A percentile compares a stretch with the other conserved stretches of the same genome.
Evolutionary conservation across 345 rosid genomes (phyloP).

Genomic region (Citrus sinensis): DNA sequence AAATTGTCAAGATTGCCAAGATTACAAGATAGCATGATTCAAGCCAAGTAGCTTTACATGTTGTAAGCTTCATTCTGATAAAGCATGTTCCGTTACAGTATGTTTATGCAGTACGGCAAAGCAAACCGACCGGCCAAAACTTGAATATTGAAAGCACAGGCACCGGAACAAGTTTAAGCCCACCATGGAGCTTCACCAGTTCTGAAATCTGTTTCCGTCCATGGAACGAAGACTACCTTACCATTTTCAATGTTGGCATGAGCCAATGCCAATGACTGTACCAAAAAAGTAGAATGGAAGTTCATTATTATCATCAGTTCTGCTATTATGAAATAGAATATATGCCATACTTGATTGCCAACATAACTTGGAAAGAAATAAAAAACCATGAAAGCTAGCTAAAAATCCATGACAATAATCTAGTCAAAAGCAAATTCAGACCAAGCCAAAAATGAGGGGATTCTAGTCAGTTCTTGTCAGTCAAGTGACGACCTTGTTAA

Average conservation of each 20-base stretch:
- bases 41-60: background rate
- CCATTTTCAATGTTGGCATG: slow-evolving; percentile 72
- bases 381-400: background rate
- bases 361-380: background rate
- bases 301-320: background rate
- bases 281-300: background rate
- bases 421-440: too few relatives aligned
- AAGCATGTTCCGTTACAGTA: background rate
- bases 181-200: slow-evolving; percentile 97
- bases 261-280: slow-evolving; percentile 90
- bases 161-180: slow-evolving; percentile 36
- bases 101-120: slow-evolving; percentile 11
- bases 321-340: background rate
- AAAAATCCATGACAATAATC: too few relatives aligned
- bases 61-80: slow-evolving; percentile 8
- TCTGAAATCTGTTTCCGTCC: slow-evolving; percentile 97
- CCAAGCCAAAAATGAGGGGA: too few relatives aligned
- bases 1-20: background rate
- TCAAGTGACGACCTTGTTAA: background rate
- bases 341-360: background rate
- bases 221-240: slow-evolving; percentile 84
- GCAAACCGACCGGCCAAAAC: background rate
- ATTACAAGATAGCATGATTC: slow-evolving; percentile 2
- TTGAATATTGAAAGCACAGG: background rate
- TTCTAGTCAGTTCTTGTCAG: too few relatives aligned